Base-by-base conservation (phyloP, 345 rosid species). In the Boechera stricta region DNA sequence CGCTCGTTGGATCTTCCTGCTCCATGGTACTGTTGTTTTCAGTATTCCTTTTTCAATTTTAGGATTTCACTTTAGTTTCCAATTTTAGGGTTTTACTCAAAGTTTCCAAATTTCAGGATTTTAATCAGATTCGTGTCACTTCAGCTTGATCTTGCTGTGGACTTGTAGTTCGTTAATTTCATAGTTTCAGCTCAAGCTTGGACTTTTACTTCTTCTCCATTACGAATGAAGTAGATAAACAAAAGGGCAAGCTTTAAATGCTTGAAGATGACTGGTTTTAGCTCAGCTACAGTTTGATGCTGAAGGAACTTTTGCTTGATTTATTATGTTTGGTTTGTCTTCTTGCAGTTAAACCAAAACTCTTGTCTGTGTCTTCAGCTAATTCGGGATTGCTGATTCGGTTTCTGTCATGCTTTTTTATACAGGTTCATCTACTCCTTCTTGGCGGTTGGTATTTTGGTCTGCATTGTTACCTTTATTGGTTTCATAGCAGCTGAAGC, bases 391-490 rank as follows among this genome's bases (percentile, higher is more conserved):
- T 56, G 10, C 32, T 74, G 48, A 64, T 52, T 64, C 6, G 47
- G 57, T 32, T 74, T 52, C 33, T 63, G 60, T 75, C 67, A 5
- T 77, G 62, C 35, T 61, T 77, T 58, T 74, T 65, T 7, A 80
- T 81, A 79, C 92, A 94, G 98, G 98, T 94, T 94, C 82, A 94
- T 94, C 77, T 94, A 94, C 84, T 87, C 95, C 33, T 94, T 92
- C 61, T 88, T 94, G 93, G 93, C 87, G 53, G 86, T 92, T 79
- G 98, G 98, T 48, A 69, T 90, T 49, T 87, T 85, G 82, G 68
- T 92, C 54, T 89, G 98, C 66, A 79, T 89, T 70, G 64, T 88
- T 59, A 83, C 89, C 58, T 78, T 92, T 57, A 89, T 89, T 56
- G 98, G 98, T 64, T 94, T 93, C 86, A 87, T 91, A 49, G 97